Conservation (phyloP, 73 alveolate genomes). For the Paramecium primaurelia region DNA sequence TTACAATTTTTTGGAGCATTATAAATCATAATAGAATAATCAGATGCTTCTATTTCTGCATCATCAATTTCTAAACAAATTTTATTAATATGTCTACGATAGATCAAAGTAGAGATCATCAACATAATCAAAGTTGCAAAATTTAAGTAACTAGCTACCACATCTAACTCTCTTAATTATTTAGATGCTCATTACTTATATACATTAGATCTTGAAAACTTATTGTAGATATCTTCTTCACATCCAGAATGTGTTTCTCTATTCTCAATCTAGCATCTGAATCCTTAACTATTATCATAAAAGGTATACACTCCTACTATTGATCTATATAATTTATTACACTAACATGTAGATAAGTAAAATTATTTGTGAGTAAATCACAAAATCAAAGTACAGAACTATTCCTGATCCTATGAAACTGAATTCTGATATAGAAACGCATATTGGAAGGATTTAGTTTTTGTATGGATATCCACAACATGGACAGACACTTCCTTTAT, state of each 20-base stretch:
- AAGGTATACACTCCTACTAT: background rate
- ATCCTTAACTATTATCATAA: background rate
- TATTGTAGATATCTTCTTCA: background rate
- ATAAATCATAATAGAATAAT: background rate
- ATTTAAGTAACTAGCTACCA: background rate
- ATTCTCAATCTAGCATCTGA: background rate
- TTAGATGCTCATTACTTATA: background rate
- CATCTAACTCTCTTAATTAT: background rate
- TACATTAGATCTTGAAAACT: background rate
- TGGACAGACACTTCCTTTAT: background rate
- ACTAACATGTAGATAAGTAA: background rate
- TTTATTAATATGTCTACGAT: background rate
- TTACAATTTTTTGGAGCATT: background rate
- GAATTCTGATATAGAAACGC: background rate
- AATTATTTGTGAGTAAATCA: background rate
- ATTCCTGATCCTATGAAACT: slow-evolving; percentile 14
- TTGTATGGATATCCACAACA: background rate
- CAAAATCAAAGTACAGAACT: background rate
- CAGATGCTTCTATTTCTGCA: background rate
- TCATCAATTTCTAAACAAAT: background rate
- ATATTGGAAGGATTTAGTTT: background rate
- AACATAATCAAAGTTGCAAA: background rate
- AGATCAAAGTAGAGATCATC: background rate
- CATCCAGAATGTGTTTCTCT: background rate
- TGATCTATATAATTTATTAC: background rate